Evolutionary conservation across 2,329 filamentous ascomycete genomes (phyloP), one percentile per base, ranked within the genome.

Genomic region (Pseudophaeomoniella oleicola): DNA sequence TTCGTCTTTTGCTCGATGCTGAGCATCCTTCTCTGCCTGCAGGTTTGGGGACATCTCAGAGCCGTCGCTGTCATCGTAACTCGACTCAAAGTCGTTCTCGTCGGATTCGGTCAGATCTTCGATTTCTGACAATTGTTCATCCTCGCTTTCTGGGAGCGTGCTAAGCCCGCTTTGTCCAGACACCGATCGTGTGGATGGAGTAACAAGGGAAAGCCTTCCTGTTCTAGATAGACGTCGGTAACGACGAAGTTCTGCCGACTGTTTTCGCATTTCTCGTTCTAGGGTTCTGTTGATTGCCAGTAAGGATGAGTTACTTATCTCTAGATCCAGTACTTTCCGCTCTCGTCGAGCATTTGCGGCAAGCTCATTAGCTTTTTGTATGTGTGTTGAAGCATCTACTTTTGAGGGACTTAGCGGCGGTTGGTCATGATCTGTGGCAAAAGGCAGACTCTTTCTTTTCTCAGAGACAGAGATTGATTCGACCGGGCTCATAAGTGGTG

Each of bases 251-350:
- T 98, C 90, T 1, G 81, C 74, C 27, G 82, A 88, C 50, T 96
- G 88, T 53, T 93, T 93, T 16, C 86, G 76, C 49, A 98, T 70
- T 53, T 96, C 85, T 16, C 85, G 75, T 59, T 98, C 90, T 0
- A 98, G 63, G 0, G 86, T 90, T 37, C 87, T 72, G 53, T 98
- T 98, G 60, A 98, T 96, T 30, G 90, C 90, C 39, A 94, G 73
- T 3, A 98, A 69, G 1, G 87, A 94, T 1, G 85, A 90, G 51
- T 98, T 98, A 38, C 82, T 94, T 44, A 98, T 98, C 54, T 98
- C 85, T 4, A 98, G 66, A 54, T 98, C 90, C 46, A 96, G 73
- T 1, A 98, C 87, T 62, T 96, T 98, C 42, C 90, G 75, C 57
- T 96, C 90, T 22, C 85, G 74, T 18, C 90, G 75, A 11, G 90